Base-by-base conservation (phyloP, 306 rosid species). In the Pachyrhizus erosus region DNA sequence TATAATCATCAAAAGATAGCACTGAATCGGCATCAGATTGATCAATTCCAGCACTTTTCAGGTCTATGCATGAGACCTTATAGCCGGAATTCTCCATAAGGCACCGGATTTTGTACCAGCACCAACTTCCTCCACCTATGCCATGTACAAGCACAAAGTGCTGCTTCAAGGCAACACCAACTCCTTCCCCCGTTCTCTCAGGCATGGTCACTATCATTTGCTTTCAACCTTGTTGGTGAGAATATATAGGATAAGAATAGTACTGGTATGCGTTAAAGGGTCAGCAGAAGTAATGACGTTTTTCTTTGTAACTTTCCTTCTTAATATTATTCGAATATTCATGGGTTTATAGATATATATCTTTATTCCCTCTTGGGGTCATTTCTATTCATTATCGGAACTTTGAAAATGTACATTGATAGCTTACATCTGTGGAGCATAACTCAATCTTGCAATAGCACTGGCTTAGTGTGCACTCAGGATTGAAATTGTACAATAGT, bases 61-160 rank as follows among this genome's bases (percentile, higher is more conserved):
- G 98, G 84, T 96, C 97, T 76, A 96, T 62, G 73, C 94, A 89
- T 5, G 99, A 87, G 9, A 93, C 98, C 78, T 74, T 91, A 84
- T 80, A 89, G 80, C 99, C 97, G 4, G 98, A 96, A 87, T 90
- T 92, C 88, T 96, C 98, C 97, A 96, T 88, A 3, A 93, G 93
- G 65, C 94, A 89, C 81, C 89, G 76, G 88, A 96, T 85, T 92
- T 91, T 96, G 91, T 91, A 96, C 99, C 99, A 96, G 67, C 99
- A 91, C 99, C 99, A 96, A 70, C 88, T 79, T 49, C 98, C 99
- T 11, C 94, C 94, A 17, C 97, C 33, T 71, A 93, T 17, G 49
- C 99, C 99, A 84, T 93, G 99, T 55, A 96, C 91, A 69, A 96
- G 90, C 78, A 96, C 99, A 76, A 92, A 96, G 91, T 96, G 96